These are phyloP conservation scores for Cyclotella sp. DNA, from an alignment of 108 stramenopile species.

Conservation along the genomic window DNA sequence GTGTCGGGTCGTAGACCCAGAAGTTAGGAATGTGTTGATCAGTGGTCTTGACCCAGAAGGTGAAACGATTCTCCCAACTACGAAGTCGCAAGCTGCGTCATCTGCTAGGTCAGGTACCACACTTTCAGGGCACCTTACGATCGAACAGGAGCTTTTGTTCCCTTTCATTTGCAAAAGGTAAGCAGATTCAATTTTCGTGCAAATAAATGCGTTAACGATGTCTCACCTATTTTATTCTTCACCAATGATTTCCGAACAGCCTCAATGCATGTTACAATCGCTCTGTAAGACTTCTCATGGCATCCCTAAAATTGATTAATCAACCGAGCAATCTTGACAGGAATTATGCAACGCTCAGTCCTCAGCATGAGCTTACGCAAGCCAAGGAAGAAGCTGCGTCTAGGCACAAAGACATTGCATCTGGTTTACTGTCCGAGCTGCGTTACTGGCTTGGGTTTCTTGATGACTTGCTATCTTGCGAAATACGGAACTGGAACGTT, in stretches of 20 bases:
- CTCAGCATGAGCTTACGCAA: slow-evolving; percentile 49
- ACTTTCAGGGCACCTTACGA: slow-evolving; percentile 17
- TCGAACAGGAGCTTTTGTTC: slow-evolving; percentile 49
- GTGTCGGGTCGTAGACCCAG: slow-evolving; percentile 56
- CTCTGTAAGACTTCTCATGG: slow-evolving; percentile 48
- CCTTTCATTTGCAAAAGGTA: slow-evolving; percentile 46
- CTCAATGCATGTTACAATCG: slow-evolving; percentile 45
- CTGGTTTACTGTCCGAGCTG: slow-evolving; percentile 33
- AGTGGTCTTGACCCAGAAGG: slow-evolving; percentile 30
- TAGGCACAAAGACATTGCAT: slow-evolving; percentile 60
- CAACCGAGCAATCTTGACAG: slow-evolving; percentile 5
- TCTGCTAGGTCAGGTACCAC: not conserved
- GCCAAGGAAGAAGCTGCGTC: slow-evolving; percentile 59
- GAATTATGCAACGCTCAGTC: slow-evolving; percentile 22
- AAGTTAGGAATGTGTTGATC: slow-evolving; percentile 64
- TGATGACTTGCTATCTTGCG: slow-evolving; percentile 81
- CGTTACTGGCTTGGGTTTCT: slow-evolving; percentile 75
- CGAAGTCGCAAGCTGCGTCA: slow-evolving; percentile 40
- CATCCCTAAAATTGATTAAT: slow-evolving; percentile 35
- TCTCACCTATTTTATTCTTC: not conserved
- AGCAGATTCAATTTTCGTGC: not conserved
- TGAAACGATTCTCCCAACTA: slow-evolving; percentile 52
- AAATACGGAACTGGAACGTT: slow-evolving; percentile 72
- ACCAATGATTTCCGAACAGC: not conserved
- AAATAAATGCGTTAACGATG: not conserved